Percentiles rank a stretch among this genome's conserved stretches.
Evolutionary conservation across 192 early-diverging fungal genomes (phyloP).

Genomic region (Rhizophlyctis rosea): DNA sequence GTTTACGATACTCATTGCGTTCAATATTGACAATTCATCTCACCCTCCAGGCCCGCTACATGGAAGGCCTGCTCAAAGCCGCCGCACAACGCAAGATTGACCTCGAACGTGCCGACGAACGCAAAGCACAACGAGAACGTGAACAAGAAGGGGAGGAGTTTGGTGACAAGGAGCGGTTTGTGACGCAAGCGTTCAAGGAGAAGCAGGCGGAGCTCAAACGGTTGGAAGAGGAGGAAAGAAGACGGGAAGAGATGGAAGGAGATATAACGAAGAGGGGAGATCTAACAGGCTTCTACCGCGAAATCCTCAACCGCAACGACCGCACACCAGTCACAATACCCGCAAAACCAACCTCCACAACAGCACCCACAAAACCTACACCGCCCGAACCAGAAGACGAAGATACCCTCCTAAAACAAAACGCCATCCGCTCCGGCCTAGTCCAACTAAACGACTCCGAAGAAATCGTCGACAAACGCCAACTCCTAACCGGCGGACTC

Average conservation of each 20-base stretch:
- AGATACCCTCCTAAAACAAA: slow-evolving; percentile 29
- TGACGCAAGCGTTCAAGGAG: slow-evolving; percentile 69
- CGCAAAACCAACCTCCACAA: slow-evolving; percentile 14
- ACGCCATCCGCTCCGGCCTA: slow-evolving; percentile 25
- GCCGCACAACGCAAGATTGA: slow-evolving; percentile 70
- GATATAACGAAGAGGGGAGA: slow-evolving; percentile 46
- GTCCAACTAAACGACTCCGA: slow-evolving; percentile 67
- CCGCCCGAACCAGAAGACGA: slow-evolving; percentile 24
- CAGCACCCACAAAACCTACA: slow-evolving; percentile 28
- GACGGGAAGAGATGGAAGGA: slow-evolving; percentile 49
- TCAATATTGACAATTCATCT: slow-evolving; percentile 7
- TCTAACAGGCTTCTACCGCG: slow-evolving; percentile 61
- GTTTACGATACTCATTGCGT: too few relatives aligned
- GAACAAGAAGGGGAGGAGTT: slow-evolving; percentile 70
- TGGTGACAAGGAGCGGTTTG: slow-evolving; percentile 75
- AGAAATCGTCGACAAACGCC: slow-evolving; percentile 72
- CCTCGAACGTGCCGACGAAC: slow-evolving; percentile 62
- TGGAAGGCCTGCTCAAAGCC: slow-evolving; percentile 56
- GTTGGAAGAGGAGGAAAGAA: slow-evolving; percentile 56
- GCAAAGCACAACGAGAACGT: slow-evolving; percentile 67
- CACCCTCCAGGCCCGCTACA: slow-evolving; percentile 59
- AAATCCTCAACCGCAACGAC: slow-evolving; percentile 53
- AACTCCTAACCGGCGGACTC: slow-evolving; percentile 66
- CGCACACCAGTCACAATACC: slow-evolving; percentile 28
- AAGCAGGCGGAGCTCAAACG: slow-evolving; percentile 61